phyloP scores from a whole-genome alignment of 2,329 filamentous ascomycete species.

The Cercospora sp. region DNA sequence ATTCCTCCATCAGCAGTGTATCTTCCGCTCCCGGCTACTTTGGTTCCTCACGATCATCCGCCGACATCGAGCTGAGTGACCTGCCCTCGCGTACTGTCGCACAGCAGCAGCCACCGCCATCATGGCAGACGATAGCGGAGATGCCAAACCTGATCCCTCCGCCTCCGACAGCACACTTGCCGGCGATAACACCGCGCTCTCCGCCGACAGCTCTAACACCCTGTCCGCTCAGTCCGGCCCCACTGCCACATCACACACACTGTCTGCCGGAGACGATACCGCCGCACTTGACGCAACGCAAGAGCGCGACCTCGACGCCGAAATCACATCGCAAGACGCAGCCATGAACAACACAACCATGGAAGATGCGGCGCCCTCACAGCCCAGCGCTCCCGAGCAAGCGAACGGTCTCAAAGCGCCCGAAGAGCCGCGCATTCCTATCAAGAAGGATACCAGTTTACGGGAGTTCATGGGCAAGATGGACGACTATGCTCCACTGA shows the following conservation, averaged over 20 bases:
- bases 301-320: slow-evolving; percentile 41
- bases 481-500: slow-evolving; percentile 98
- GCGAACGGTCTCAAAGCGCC: slow-evolving; percentile 65
- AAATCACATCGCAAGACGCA: slow-evolving; percentile 37
- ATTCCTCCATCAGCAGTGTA: not conserved
- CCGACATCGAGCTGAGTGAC: slow-evolving; percentile 22
- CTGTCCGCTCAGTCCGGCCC: slow-evolving; percentile 5
- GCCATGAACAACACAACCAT: slow-evolving; percentile 29
- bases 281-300: slow-evolving; percentile 42
- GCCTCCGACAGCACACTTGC: slow-evolving; percentile 21
- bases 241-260: slow-evolving; percentile 19
- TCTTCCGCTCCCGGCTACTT: not conserved
- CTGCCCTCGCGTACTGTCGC: slow-evolving; percentile 20
- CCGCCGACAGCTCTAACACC: slow-evolving; percentile 4
- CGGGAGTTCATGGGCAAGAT: slow-evolving; percentile 94
- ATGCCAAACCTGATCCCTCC: slow-evolving; percentile 17
- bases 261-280: slow-evolving; percentile 24
- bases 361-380: slow-evolving; percentile 14
- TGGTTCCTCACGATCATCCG: not conserved
- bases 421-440: slow-evolving; percentile 60
- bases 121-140: slow-evolving; percentile 24
- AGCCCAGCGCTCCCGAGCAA: slow-evolving; percentile 64
- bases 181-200: slow-evolving; percentile 2
- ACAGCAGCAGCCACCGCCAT: slow-evolving; percentile 15
- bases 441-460: slow-evolving; percentile 87